Evolutionary conservation across 345 rosid genomes (phyloP).

Genomic region (Toxicodendron radicans): DNA sequence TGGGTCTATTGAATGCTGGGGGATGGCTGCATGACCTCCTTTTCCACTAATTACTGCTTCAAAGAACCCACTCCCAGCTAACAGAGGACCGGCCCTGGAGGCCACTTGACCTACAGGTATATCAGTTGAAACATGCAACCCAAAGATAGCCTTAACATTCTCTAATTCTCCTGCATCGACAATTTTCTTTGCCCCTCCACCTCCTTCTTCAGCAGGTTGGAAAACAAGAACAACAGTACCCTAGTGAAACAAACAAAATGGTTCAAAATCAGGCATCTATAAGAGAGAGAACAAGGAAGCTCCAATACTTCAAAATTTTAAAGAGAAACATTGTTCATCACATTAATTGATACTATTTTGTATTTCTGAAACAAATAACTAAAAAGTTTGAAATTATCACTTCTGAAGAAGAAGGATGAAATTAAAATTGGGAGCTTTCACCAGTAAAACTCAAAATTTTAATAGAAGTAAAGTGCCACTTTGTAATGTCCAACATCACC

Average conservation of each 20-base stretch:
- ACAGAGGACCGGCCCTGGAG: constrained; percentile 62
- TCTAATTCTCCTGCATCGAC: constrained; percentile 63
- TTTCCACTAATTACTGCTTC: constrained; percentile 82
- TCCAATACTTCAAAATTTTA: neutral
- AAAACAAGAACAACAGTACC: constrained; percentile 82
- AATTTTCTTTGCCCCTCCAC: constrained; percentile 77
- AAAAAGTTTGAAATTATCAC: neutral
- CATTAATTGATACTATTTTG: neutral
- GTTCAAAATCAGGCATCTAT: constrained; percentile 5
- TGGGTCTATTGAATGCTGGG: constrained; percentile 78
- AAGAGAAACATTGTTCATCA: neutral
- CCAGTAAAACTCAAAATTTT: neutral
- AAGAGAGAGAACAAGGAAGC: neutral
- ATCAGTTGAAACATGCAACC: constrained; percentile 48
- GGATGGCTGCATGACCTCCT: constrained; percentile 89
- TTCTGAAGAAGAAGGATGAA: neutral
- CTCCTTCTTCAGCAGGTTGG: constrained; percentile 97
- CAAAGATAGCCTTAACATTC: constrained; percentile 72
- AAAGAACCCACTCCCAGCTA: constrained; percentile 78
- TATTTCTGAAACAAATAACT: neutral
- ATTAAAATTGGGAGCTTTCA: neutral
- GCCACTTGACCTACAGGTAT: constrained; percentile 55
- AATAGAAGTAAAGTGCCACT: neutral
- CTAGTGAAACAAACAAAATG: constrained; percentile 35
- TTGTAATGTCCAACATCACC: neutral